A percentile compares a stretch with the other conserved stretches of the same genome.
Evolutionary conservation across 192 early-diverging fungal species (phyloP).

Genomic region (Coemansia sp.): DNA sequence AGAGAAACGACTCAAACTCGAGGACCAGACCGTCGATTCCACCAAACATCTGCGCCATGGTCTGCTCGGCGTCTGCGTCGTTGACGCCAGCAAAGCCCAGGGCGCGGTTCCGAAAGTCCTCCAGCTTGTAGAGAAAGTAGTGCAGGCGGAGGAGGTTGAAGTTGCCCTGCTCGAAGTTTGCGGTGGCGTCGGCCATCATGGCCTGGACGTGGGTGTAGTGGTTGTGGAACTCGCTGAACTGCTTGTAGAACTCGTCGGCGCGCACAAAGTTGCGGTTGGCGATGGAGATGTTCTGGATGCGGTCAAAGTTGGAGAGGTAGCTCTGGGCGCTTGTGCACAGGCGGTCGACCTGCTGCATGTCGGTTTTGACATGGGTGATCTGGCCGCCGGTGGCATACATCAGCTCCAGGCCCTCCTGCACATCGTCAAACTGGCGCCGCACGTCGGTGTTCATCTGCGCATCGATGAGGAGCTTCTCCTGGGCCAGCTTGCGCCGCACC

Average conservation of each 20-base stretch:
- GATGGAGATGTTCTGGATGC: slow-evolving; percentile 89
- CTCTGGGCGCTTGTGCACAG: slow-evolving; percentile 83
- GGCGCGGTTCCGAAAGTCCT: slow-evolving; percentile 85
- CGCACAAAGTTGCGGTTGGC: slow-evolving; percentile 95
- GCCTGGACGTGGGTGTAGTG: slow-evolving; percentile 70
- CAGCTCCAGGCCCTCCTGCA: slow-evolving; percentile 84
- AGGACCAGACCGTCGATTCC: slow-evolving; percentile 74
- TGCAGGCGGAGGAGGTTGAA: slow-evolving; percentile 84
- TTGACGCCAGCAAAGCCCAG: slow-evolving; percentile 70
- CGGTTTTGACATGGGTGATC: slow-evolving; percentile 63
- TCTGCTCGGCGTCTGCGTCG: slow-evolving; percentile 78
- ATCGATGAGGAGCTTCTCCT: slow-evolving; percentile 90
- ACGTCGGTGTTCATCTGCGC: slow-evolving; percentile 95
- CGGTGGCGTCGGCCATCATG: slow-evolving; percentile 68
- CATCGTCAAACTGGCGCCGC: slow-evolving; percentile 88
- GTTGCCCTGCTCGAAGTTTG: slow-evolving; percentile 47
- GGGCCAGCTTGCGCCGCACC: slow-evolving; percentile 77
- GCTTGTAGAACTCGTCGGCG: slow-evolving; percentile 80
- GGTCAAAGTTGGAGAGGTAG: slow-evolving; percentile 86
- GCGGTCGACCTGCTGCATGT: slow-evolving; percentile 82
- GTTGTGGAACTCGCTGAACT: slow-evolving; percentile 85
- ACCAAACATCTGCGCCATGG: slow-evolving; percentile 84
- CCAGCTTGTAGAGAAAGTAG: slow-evolving; percentile 82
- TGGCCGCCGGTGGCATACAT: slow-evolving; percentile 64
- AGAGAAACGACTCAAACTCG: slow-evolving; percentile 87